Evolutionary conservation across 164 flowering plant genomes (phyloP).

Genomic region (Malania oleifera): DNA sequence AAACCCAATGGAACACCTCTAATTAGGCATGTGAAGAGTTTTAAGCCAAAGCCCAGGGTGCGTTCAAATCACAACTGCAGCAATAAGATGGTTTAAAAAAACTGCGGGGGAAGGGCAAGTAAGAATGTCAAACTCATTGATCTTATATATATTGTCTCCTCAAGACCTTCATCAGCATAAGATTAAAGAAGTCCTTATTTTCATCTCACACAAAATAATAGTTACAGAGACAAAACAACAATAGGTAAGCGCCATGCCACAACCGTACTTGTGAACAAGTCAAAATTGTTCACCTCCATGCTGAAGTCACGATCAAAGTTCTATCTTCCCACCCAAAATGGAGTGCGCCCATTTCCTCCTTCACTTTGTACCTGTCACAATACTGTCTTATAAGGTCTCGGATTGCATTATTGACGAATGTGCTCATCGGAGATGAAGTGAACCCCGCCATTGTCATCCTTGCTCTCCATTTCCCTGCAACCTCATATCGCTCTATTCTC

Average conservation of each 20-base stretch:
- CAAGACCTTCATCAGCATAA: background rate
- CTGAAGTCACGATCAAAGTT: conserved; percentile 72
- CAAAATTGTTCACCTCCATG: conserved; percentile 52
- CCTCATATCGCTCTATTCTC: conserved; percentile 88
- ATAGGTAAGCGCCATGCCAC: background rate
- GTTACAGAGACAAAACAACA: background rate
- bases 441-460: conserved; percentile 98
- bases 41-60: no score
- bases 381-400: conserved; percentile 50
- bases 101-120: no score
- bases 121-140: no score
- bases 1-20: no score
- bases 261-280: background rate
- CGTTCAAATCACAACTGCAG: no score
- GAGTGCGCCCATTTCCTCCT: conserved; percentile 63
- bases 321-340: conserved; percentile 93
- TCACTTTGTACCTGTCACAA: conserved; percentile 60
- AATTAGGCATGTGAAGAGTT: no score
- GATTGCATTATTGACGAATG: conserved; percentile 39
- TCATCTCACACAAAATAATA: background rate
- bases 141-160: no score
- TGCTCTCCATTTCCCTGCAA: conserved; percentile 95
- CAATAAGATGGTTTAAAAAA: no score
- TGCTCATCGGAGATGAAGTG: conserved; percentile 47
- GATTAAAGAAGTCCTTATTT: background rate